Evolutionary conservation across 1,284 basidiomycete genomes (phyloP).

Genomic region (Volvariella volvacea): DNA sequence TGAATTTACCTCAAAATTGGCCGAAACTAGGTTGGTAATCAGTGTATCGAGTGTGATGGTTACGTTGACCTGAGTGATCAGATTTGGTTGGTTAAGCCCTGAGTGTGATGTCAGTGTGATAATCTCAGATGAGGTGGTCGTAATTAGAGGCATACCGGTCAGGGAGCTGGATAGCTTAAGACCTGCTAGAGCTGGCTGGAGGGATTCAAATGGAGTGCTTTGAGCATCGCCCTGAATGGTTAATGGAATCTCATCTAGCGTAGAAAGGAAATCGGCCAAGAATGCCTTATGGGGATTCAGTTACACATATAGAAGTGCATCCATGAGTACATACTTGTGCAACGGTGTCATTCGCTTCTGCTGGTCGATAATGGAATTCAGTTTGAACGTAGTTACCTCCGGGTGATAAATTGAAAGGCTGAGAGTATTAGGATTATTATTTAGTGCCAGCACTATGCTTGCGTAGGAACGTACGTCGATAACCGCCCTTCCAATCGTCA

Average conservation of each 20-base stretch:
- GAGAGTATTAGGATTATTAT: slow-evolving; percentile 2
- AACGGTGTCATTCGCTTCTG: slow-evolving; percentile 55
- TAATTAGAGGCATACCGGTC: slow-evolving; percentile 25
- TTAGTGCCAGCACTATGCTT: slow-evolving; percentile 2
- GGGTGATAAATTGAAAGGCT: slow-evolving; percentile 55
- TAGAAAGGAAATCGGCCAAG: slow-evolving; percentile 50
- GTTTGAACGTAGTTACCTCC: slow-evolving; percentile 48
- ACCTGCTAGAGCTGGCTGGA: slow-evolving; percentile 51
- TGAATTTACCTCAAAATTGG: slow-evolving; percentile 56
- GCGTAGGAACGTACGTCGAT: slow-evolving; percentile 41
- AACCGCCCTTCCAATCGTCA: slow-evolving; percentile 49
- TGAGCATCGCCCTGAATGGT: slow-evolving; percentile 51
- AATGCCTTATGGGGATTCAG: slow-evolving; percentile 31
- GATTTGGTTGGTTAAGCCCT: slow-evolving; percentile 30
- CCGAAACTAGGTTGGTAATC: slow-evolving; percentile 40
- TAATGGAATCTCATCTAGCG: slow-evolving; percentile 37
- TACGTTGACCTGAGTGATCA: slow-evolving; percentile 44
- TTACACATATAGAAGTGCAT: not conserved
- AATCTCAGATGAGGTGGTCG: not conserved
- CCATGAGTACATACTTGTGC: slow-evolving; percentile 38
- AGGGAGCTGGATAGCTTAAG: slow-evolving; percentile 45
- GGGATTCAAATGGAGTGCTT: slow-evolving; percentile 60
- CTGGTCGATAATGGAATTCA: slow-evolving; percentile 66
- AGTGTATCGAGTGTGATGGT: slow-evolving; percentile 44
- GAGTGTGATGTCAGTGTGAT: slow-evolving; percentile 1